phyloP scores from a whole-genome alignment of 1,139 yeast species.

The Trichomonascaceae sp. region DNA sequence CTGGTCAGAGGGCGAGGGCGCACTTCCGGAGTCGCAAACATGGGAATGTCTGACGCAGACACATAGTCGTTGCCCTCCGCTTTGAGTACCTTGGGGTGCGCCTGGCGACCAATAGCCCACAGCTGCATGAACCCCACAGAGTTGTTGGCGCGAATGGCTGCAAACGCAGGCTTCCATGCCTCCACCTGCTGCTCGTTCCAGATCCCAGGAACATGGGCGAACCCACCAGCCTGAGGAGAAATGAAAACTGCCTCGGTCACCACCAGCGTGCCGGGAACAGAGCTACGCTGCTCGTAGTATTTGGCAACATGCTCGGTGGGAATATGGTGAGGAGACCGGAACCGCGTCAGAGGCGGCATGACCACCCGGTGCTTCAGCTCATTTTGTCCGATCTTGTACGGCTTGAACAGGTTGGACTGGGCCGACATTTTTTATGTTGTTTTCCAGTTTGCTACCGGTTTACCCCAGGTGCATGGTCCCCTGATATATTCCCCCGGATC shows the following conservation, averaged over 20 bases:
- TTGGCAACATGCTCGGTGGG: conserved; percentile 35
- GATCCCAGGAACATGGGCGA: conserved; percentile 39
- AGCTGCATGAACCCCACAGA: conserved; percentile 42
- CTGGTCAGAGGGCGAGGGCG: conserved; percentile 28
- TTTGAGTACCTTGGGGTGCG: conserved; percentile 32
- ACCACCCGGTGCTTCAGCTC: conserved; percentile 30
- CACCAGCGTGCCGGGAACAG: conserved; percentile 35
- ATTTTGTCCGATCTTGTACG: conserved; percentile 16
- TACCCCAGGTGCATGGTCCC: too few species aligned
- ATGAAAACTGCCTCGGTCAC: conserved; percentile 32
- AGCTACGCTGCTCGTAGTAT: conserved; percentile 41
- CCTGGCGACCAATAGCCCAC: conserved; percentile 43
- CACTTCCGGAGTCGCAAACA: conserved; percentile 4
- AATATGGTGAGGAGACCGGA: conserved; percentile 23
- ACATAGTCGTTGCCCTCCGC: conserved; percentile 13
- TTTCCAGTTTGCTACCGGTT: too few species aligned
- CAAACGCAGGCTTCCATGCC: conserved; percentile 39
- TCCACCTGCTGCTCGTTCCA: conserved; percentile 34
- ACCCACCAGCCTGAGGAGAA: conserved; percentile 27
- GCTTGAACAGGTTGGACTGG: conserved; percentile 14
- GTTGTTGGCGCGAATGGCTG: conserved; percentile 39
- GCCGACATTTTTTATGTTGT: too few species aligned
- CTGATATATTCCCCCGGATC: too few species aligned
- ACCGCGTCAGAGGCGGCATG: conserved; percentile 41
- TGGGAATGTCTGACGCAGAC: conserved; percentile 21